Percentiles rank a stretch among this genome's conserved stretches.
Evolutionary conservation across 2,329 filamentous ascomycete genomes (phyloP).

Genomic region (Plectosphaerella cucumerina): DNA sequence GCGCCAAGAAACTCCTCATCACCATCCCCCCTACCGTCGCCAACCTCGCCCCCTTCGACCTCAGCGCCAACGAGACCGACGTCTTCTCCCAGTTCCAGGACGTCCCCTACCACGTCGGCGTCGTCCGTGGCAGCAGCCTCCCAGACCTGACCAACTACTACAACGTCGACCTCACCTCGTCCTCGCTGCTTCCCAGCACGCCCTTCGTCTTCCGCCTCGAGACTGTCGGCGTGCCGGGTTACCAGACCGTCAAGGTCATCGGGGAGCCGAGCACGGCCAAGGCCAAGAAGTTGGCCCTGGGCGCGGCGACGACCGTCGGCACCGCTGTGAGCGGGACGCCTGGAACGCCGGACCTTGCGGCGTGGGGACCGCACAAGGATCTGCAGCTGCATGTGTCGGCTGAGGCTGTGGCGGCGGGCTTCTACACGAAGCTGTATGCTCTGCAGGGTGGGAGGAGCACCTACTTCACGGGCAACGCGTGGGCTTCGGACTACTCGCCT

Average conservation of each 20-base stretch:
- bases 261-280: slow-evolving; percentile 8
- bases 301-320: not conserved
- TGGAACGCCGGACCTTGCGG: not conserved
- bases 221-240: slow-evolving; percentile 12
- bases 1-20: slow-evolving; percentile 25
- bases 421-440: slow-evolving; percentile 9
- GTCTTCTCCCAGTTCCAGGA: slow-evolving; percentile 21
- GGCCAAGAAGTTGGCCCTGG: slow-evolving; percentile 3
- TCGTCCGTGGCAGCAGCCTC: slow-evolving; percentile 9
- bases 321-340: not conserved
- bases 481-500: slow-evolving; percentile 10
- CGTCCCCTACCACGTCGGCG: slow-evolving; percentile 15
- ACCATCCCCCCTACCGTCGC: slow-evolving; percentile 19
- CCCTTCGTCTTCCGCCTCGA: slow-evolving; percentile 14
- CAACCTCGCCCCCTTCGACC: slow-evolving; percentile 20
- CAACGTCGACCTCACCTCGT: slow-evolving; percentile 12
- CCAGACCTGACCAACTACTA: slow-evolving; percentile 4
- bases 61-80: slow-evolving; percentile 14
- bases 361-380: not conserved
- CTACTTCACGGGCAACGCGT: not conserved
- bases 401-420: slow-evolving; percentile 8
- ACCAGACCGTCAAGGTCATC: slow-evolving; percentile 15
- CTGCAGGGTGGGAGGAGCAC: slow-evolving; percentile 4
- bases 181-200: slow-evolving; percentile 4
- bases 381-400: not conserved